phyloP scores from a whole-genome alignment of 2,329 filamentous ascomycete species.

The Endocalyx cinctus region DNA sequence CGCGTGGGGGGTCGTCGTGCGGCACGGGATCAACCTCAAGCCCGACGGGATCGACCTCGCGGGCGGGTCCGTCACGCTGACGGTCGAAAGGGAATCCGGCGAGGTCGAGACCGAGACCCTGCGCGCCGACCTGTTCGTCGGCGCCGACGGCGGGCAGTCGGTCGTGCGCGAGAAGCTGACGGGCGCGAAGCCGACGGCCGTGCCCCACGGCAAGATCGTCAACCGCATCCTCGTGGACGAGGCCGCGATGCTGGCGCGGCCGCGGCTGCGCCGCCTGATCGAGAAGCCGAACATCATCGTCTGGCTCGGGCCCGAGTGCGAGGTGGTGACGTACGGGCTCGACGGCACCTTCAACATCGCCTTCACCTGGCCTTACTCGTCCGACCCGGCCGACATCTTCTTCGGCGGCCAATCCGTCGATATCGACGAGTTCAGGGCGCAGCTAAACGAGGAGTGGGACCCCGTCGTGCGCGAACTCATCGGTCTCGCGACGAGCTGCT shows the following conservation, averaged over 20 bases:
- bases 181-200: conserved; percentile 9
- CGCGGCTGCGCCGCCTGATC: conserved; percentile 10
- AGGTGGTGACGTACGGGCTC: conserved; percentile 16
- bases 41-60: conserved; percentile 8
- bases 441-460: conserved; percentile 13
- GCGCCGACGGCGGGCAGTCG: conserved; percentile 11
- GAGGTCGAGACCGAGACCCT: conserved; percentile 8
- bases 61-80: conserved; percentile 5
- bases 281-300: conserved; percentile 14
- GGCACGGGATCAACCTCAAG: conserved; percentile 11
- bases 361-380: conserved; percentile 16
- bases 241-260: conserved; percentile 9
- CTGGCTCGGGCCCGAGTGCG: conserved; percentile 15
- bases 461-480: conserved; percentile 13
- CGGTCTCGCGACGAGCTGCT: conserved; percentile 8
- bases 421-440: conserved; percentile 8
- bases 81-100: no score
- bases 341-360: conserved; percentile 15
- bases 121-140: conserved; percentile 12
- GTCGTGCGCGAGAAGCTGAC: conserved; percentile 9
- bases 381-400: conserved; percentile 12
- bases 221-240: conserved; percentile 15
- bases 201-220: conserved; percentile 17
- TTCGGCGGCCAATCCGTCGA: conserved; percentile 12
- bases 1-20: conserved; percentile 9